Percentiles rank a stretch among this genome's conserved stretches.
These are phyloP conservation scores for Wallacemonas sp. DNA, from an alignment of 208 protist species.

Conservation along the genomic window DNA sequence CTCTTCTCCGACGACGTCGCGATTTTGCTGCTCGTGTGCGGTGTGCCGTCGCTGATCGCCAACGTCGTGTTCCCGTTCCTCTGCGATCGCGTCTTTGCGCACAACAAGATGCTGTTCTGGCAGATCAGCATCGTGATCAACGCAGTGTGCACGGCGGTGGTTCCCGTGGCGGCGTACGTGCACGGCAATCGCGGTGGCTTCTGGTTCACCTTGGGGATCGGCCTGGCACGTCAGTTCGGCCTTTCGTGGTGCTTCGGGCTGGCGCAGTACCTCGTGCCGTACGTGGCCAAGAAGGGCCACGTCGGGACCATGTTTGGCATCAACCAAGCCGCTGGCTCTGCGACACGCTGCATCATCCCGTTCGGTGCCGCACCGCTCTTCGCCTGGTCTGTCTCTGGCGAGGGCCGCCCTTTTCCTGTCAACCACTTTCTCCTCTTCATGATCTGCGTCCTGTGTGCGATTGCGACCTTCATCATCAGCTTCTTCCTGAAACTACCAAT, in stretches of 20 bases:
- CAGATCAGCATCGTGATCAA: conserved; percentile 15
- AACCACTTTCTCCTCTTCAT: conserved; percentile 44
- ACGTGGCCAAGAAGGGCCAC: conserved; percentile 24
- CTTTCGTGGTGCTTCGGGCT: conserved; percentile 29
- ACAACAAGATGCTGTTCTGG: conserved; percentile 24
- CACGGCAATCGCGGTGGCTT: conserved; percentile 14
- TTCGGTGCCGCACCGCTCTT: conserved; percentile 28
- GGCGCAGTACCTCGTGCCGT: conserved; percentile 27
- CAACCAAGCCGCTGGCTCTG: conserved; percentile 23
- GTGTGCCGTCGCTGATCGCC: conserved; percentile 33
- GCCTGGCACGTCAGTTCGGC: conserved; percentile 20
- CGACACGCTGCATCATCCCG: conserved; percentile 30
- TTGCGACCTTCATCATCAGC: conserved; percentile 19
- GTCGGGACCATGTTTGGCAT: conserved; percentile 31
- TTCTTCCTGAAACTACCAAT: conserved; percentile 15
- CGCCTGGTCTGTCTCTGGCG: conserved; percentile 24
- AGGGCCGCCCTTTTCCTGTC: conserved; percentile 22
- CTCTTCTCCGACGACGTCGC: conserved; percentile 26
- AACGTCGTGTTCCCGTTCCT: conserved; percentile 40
- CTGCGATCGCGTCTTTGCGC: conserved; percentile 18
- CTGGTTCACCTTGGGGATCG: conserved; percentile 21
- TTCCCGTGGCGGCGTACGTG: conserved; percentile 20
- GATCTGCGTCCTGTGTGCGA: conserved; percentile 19
- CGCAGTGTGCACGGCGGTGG: conserved; percentile 11
- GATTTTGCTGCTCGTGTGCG: conserved; percentile 30